Evolutionary conservation across 2,329 filamentous ascomycete genomes (phyloP).

Genomic region (Pseudomassariella vexata): DNA sequence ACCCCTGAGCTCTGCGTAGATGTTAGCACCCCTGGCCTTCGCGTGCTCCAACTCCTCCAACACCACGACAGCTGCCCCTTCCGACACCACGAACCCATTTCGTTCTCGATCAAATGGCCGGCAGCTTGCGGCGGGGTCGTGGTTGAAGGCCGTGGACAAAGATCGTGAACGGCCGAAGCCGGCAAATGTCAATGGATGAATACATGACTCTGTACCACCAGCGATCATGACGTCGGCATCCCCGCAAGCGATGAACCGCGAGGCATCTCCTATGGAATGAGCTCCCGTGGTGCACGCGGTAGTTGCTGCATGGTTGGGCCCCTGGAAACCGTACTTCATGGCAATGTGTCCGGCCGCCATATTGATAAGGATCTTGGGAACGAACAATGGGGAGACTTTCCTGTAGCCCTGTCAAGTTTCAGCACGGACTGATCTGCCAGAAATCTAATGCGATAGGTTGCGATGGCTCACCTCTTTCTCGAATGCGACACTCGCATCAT

Average conservation of each 20-base stretch:
- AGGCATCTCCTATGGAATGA: slow-evolving; percentile 89
- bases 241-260: slow-evolving; percentile 84
- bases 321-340: slow-evolving; percentile 84
- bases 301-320: slow-evolving; percentile 87
- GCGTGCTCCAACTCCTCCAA: slow-evolving; percentile 91
- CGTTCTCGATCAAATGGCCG: slow-evolving; percentile 80
- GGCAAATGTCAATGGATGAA: slow-evolving; percentile 87
- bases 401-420: slow-evolving; percentile 78
- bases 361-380: slow-evolving; percentile 90
- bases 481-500: slow-evolving; percentile 74
- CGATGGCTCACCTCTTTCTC: slow-evolving; percentile 59
- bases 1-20: slow-evolving; percentile 84
- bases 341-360: slow-evolving; percentile 91
- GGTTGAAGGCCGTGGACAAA: slow-evolving; percentile 75
- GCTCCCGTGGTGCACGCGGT: slow-evolving; percentile 96
- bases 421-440: too few species aligned
- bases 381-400: slow-evolving; percentile 89
- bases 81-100: slow-evolving; percentile 84
- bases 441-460: slow-evolving; percentile 10
- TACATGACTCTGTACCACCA: slow-evolving; percentile 92
- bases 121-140: slow-evolving; percentile 64
- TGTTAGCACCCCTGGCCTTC: slow-evolving; percentile 66
- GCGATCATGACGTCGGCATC: slow-evolving; percentile 95
- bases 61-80: slow-evolving; percentile 82
- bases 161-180: slow-evolving; percentile 88